Percentiles rank a stretch among this genome's conserved stretches.
Evolutionary conservation across 345 rosid species (phyloP).

Genomic region (Stellera chamaejasme): DNA sequence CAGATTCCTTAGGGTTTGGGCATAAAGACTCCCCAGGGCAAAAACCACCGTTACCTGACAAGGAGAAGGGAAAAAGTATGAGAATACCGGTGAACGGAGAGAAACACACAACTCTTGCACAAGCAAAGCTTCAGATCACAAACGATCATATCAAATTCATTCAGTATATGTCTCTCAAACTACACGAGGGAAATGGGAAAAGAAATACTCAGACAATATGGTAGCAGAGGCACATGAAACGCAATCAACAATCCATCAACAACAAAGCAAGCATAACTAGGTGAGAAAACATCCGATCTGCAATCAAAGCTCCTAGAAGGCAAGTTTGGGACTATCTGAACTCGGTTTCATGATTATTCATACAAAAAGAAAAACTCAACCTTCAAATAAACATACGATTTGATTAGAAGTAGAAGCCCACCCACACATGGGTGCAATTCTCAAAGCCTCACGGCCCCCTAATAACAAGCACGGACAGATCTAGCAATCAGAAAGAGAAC

Average conservation of each 20-base stretch:
- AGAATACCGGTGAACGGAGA: conserved; percentile 1
- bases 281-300: conserved; percentile 1
- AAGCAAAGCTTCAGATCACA: background rate
- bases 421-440: background rate
- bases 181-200: background rate
- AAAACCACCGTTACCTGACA: conserved; percentile 64
- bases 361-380: background rate
- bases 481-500: background rate
- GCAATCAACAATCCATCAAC: background rate
- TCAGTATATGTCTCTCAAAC: conserved; percentile 2
- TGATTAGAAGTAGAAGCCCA: too few species aligned
- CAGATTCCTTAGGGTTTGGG: conserved; percentile 68
- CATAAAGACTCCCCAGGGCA: conserved; percentile 55
- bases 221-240: background rate
- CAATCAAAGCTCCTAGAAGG: conserved; percentile 4
- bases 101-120: background rate
- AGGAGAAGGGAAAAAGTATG: conserved; percentile 3
- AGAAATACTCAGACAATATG: background rate
- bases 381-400: background rate
- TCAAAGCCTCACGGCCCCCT: background rate
- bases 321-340: background rate
- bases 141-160: background rate
- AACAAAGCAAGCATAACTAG: background rate
- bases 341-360: too few species aligned
- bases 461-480: background rate